These are phyloP conservation scores for Isabelozyma rhagii DNA, from an alignment of 805 yeast genomes.

Conservation along the genomic window DNA sequence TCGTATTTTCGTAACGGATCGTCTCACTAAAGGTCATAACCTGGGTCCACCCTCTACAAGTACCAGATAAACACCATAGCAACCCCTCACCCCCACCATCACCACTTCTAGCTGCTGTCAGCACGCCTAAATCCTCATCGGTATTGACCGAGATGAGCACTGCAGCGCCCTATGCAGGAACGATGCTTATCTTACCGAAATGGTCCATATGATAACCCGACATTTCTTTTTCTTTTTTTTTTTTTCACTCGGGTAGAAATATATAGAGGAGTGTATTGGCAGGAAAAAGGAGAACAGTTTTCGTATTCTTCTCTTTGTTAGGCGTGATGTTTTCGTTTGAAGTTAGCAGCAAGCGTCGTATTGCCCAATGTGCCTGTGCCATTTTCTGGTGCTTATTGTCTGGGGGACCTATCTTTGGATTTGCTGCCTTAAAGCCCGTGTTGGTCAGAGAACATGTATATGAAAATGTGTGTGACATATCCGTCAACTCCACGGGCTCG, in stretches of 20 bases:
- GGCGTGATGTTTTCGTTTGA: background rate
- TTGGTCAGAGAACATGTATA: conserved; percentile 77
- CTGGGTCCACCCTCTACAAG: no score
- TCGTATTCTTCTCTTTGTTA: background rate
- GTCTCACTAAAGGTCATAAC: no score
- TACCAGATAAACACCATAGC: no score
- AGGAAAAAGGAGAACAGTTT: background rate
- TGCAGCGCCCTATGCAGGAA: background rate
- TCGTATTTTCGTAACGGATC: no score
- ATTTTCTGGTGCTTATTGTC: conserved; percentile 84
- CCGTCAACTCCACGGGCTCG: background rate
- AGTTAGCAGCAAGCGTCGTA: background rate
- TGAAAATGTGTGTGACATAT: conserved; percentile 49
- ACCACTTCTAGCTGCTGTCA: no score
- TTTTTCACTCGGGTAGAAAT: background rate
- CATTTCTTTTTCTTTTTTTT: background rate
- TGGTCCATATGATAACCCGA: background rate
- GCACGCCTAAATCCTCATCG: no score
- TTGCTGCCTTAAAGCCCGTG: conserved; percentile 90
- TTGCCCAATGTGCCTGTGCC: conserved; percentile 47
- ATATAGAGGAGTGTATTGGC: background rate
- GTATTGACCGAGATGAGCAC: no score
- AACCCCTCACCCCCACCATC: no score
- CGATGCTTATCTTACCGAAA: background rate
- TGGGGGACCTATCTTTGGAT: conserved; percentile 93